Conservation (phyloP, 2,329 filamentous ascomycete species). For the Daldinia sp. region DNA sequence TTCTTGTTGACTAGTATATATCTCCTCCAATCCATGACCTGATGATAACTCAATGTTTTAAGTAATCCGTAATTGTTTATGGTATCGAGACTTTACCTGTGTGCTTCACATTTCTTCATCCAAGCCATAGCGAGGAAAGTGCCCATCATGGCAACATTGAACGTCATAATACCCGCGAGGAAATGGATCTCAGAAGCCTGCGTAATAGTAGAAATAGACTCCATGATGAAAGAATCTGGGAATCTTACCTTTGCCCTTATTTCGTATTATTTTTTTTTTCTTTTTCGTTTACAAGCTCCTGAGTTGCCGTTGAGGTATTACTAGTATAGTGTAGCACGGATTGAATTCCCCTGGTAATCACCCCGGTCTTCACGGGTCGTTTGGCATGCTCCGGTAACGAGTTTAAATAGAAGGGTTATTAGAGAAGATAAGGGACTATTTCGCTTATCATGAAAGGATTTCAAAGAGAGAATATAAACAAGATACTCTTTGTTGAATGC, state of each 20-base stretch:
- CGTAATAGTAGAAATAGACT: background rate
- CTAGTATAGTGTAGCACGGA: background rate
- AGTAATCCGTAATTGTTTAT: background rate
- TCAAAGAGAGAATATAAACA: background rate
- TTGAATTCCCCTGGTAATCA: background rate
- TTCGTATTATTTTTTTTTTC: background rate
- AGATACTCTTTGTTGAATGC: background rate
- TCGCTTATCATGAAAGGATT: background rate
- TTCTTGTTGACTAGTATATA: background rate
- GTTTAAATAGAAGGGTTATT: background rate
- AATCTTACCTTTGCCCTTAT: background rate
- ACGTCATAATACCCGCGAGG: conserved; percentile 8
- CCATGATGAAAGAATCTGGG: conserved; percentile 6
- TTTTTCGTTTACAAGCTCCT: background rate
- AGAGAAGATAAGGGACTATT: background rate
- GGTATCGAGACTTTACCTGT: background rate
- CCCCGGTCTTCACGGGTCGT: background rate
- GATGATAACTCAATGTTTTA: background rate
- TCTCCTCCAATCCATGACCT: background rate
- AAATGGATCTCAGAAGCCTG: conserved; percentile 25
- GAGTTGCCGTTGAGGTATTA: background rate
- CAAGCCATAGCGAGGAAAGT: conserved; percentile 7
- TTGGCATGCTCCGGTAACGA: background rate
- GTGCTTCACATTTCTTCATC: conserved; percentile 4
- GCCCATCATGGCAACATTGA: conserved; percentile 18